Evolutionary conservation across 345 rosid species (phyloP), one percentile per base, ranked within the genome.

Genomic region (Pugionium dolabratum): DNA sequence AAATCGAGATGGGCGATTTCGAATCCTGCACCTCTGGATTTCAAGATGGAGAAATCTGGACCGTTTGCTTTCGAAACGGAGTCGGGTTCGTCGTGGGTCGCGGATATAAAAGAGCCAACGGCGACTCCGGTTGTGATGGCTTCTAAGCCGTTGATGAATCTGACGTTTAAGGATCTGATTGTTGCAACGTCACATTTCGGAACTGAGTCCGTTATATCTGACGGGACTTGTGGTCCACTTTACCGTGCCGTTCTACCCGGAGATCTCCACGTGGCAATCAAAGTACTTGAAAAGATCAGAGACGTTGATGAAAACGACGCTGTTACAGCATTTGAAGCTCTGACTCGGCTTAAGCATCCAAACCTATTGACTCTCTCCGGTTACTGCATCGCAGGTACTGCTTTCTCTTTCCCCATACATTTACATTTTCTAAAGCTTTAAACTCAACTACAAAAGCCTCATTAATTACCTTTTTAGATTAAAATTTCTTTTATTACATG

Each of bases 181-280:
- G 92, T 79, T n/a, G 96, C 98, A 75, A 93, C 98, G 61, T 88
- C 96, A 35, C 84, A 86, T 68, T 93, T 93, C 59, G 98, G 97
- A 1, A 86, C 79, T 56, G 97, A 93, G 55, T 90, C 98, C 1
- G 49, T 88, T 44, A 77, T 93, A 0, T 83, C 91, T 0, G 97
- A 93, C 63, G 97, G 97, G 2, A 68, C 85, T 36, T 82, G 89
- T 55, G 97, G 98, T 42, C 97, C 94, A 26, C 70, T 90, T 9
- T 93, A 90, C 78, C 71, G 90, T 70, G 97, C 88, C 18, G 82
- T 93, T 60, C 84, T 93, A 1, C 87, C 94, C 0, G 96, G 96
- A 4, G 97, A 93, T 46, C 75, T 93, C 66, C 94, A 93, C 85
- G 90, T 93, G 79, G 89, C 89, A 51, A 90, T 93, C 81, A 88